Percentiles rank a stretch among this genome's conserved stretches.
Evolutionary conservation across 1,284 basidiomycete genomes (phyloP).

Genomic region (Ustilago bromivora): DNA sequence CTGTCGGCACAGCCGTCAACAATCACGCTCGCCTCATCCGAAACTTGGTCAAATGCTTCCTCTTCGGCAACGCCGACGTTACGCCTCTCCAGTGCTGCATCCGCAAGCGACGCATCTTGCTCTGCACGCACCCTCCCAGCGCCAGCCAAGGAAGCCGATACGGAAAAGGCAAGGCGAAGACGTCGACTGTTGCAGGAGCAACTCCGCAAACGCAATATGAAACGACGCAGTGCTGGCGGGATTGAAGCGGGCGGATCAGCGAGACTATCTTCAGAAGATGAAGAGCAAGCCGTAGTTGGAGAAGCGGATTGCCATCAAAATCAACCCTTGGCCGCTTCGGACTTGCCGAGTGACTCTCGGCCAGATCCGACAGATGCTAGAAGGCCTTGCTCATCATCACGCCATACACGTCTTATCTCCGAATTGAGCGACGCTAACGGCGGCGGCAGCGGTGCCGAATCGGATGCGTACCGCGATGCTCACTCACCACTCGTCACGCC

Average conservation of each 20-base stretch:
- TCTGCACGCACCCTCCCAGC: constrained; percentile 1
- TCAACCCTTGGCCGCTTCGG: constrained; percentile 1
- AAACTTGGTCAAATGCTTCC: neutral
- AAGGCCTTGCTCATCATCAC: constrained; percentile 8
- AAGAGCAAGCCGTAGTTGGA: constrained; percentile 1
- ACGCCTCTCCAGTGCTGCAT: constrained; percentile 2
- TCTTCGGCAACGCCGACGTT: constrained; percentile 14
- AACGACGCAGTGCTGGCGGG: constrained; percentile 26
- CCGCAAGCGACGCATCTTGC: neutral
- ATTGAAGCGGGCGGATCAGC: constrained; percentile 12
- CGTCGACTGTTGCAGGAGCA: constrained; percentile 40
- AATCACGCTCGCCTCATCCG: neutral
- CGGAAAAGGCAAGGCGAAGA: constrained; percentile 27
- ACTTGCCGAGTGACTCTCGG: neutral
- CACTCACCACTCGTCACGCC: constrained; percentile 22
- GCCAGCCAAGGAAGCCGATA: constrained; percentile 14
- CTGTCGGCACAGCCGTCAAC: constrained; percentile 7
- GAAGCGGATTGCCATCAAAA: neutral
- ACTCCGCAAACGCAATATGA: constrained; percentile 40
- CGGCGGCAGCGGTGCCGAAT: neutral
- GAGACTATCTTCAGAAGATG: constrained; percentile 10
- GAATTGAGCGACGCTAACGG: neutral
- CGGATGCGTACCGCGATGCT: constrained; percentile 17
- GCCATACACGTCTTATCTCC: constrained; percentile 5
- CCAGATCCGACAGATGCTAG: neutral